phyloP scores from a whole-genome alignment of 2,329 filamentous ascomycete species.

The Alternaria sp. region DNA sequence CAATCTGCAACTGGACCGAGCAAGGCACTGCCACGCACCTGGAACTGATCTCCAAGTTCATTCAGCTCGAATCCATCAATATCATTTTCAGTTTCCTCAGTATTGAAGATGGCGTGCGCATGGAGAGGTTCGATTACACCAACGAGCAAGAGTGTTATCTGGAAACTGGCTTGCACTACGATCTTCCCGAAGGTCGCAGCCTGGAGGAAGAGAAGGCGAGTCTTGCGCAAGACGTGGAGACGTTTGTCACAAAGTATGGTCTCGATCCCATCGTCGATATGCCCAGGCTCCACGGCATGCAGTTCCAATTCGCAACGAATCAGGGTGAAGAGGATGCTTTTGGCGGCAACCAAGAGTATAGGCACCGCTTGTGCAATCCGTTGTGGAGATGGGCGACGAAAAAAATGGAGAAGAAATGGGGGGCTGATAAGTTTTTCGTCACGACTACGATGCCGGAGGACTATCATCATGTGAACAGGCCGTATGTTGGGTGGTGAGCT shows the following conservation, averaged over 20 bases:
- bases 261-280: not conserved
- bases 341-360: not conserved
- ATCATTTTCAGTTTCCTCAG: not conserved
- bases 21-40: not conserved
- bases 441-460: not conserved
- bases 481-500: not conserved
- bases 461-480: not conserved
- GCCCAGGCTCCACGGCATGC: not conserved
- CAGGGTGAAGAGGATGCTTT: not conserved
- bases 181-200: not conserved
- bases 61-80: not conserved
- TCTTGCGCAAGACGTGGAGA: not conserved
- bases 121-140: not conserved
- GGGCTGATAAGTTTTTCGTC: not conserved
- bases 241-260: not conserved
- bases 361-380: not conserved
- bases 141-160: not conserved
- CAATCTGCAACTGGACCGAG: not conserved
- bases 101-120: not conserved
- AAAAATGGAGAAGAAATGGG: not conserved
- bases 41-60: not conserved
- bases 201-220: not conserved
- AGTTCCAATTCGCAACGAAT: not conserved
- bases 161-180: not conserved
- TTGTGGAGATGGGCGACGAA: not conserved